These are phyloP conservation scores for Hemileia vastatrix DNA, from an alignment of 1,284 basidiomycete species.

Conservation along the genomic window DNA sequence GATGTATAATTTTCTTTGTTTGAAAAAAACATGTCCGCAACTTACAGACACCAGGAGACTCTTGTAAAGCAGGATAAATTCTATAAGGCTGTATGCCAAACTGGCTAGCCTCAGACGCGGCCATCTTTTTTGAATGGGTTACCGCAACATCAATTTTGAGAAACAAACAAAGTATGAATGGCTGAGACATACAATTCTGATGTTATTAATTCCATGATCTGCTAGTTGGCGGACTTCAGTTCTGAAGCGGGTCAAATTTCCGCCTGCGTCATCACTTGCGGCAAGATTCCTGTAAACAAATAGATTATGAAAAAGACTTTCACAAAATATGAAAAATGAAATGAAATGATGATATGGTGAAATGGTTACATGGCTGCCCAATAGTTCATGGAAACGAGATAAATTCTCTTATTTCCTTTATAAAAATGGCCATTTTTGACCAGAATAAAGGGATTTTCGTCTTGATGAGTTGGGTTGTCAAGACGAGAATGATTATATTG, in stretches of 20 bases:
- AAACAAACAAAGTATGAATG: conserved; percentile 17
- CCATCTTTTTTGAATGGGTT: conserved; percentile 20
- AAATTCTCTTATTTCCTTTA: conserved; percentile 5
- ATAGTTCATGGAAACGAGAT: conserved; percentile 22
- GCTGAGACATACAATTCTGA: conserved; percentile 30
- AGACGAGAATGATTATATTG: too few relatives aligned
- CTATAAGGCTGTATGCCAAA: conserved; percentile 10
- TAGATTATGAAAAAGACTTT: conserved; percentile 15
- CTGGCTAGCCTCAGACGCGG: conserved; percentile 14
- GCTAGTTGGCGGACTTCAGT: conserved; percentile 30
- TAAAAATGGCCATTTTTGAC: conserved; percentile 14
- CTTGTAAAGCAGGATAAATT: conserved; percentile 22
- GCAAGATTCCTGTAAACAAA: conserved; percentile 33
- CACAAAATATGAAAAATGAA: not conserved
- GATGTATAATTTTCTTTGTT: not conserved
- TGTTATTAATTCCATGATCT: conserved; percentile 29
- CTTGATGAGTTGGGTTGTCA: too few relatives aligned
- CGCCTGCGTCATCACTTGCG: conserved; percentile 26
- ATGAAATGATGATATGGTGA: too few relatives aligned
- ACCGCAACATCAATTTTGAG: too few relatives aligned
- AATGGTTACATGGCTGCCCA: conserved; percentile 12
- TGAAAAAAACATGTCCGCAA: not conserved
- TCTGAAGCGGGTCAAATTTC: conserved; percentile 25
- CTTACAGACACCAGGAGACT: conserved; percentile 21
- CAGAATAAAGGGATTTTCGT: too few relatives aligned